Evolutionary conservation across 208 protist genomes (phyloP), one percentile per base, ranked within the genome.

Genomic region (Acanthamoeba triangularis): DNA sequence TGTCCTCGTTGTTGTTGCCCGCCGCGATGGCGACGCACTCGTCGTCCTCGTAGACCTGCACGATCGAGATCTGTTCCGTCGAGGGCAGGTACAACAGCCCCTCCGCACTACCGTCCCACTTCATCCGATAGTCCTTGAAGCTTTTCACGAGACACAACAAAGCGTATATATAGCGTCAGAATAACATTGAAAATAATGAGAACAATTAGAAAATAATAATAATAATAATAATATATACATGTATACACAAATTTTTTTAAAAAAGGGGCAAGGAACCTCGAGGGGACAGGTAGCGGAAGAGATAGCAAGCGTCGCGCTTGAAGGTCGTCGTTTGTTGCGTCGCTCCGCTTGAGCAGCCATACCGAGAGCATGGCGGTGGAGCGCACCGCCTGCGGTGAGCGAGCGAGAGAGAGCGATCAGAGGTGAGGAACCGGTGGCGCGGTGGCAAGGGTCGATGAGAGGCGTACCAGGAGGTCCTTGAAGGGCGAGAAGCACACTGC

Each of bases 41-140:
- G 35, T 85, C 76, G 76, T 85, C 76, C 44, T 85, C 76, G 41
- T 85, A 85, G 44, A 85, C 76, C 47, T 85, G 76, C 14, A 85
- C 76, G 23, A 85, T 85, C 35, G 76, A 85, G 14, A 85, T 85
- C 76, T 56, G 35, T 37, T 85, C 76, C 44, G 76, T 85, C 8
- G 76, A 7, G 5, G 76, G 76, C 76, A 85, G 30, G 30, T 56
- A 56, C 23, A 85, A 23, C 14, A 85, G 47, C 11, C 76, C 76
- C 47, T 85, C 44, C 20, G 76, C 76, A 4, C 47, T 23, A 2
- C 13, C 4, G 76, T 85, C 47, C 76, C 76, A 85, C 28, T 56
- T 49, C 14, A 85, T 85, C 1, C 76, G 35, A 20, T 85, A 85
- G 47, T 35, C 76, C 8, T 11, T 5, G 30, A 85, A 85, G 76